phyloP scores from a whole-genome alignment of 176 grass and related monocot genomes.

The Rhynchospora breviuscula region DNA sequence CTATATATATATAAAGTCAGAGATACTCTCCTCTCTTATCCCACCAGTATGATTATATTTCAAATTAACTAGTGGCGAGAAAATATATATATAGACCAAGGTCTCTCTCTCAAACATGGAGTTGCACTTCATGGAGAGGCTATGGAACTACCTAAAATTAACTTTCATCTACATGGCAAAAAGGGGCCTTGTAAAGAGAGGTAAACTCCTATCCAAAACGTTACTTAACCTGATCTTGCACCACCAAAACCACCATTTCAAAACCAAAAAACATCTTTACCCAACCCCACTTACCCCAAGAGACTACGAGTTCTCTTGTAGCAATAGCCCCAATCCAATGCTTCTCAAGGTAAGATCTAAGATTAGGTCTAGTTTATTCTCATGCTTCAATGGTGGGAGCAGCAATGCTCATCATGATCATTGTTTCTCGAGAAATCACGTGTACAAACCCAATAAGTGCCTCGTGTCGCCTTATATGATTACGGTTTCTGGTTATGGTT shows the following conservation, averaged over 20 bases:
- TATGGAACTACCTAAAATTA: conserved; percentile 46
- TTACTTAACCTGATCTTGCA: conserved; percentile 18
- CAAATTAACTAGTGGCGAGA: background rate
- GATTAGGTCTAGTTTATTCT: conserved; percentile 35
- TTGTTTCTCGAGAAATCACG: conserved; percentile 13
- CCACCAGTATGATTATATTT: background rate
- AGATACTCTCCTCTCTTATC: background rate
- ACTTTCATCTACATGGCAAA: conserved; percentile 42
- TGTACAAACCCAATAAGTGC: background rate
- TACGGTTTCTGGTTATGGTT: background rate
- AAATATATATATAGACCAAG: background rate
- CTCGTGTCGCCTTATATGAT: background rate
- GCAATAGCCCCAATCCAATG: conserved; percentile 48
- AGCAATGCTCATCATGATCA: background rate
- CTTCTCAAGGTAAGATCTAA: conserved; percentile 20
- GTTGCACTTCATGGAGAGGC: conserved; percentile 9
- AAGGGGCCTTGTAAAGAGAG: conserved; percentile 34
- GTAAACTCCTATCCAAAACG: conserved; percentile 29
- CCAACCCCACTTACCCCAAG: conserved; percentile 6
- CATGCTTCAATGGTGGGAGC: conserved; percentile 13
- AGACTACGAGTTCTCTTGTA: conserved; percentile 76
- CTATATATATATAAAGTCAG: conserved; percentile 15
- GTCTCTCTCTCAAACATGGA: conserved; percentile 7
- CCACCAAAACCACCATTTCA: conserved; percentile 3
- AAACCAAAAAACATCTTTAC: background rate